Percentiles rank a stretch among this genome's conserved stretches.
Conservation (phyloP, 2,329 filamentous ascomycete genomes). For the Pyrenophora seminiperda region DNA sequence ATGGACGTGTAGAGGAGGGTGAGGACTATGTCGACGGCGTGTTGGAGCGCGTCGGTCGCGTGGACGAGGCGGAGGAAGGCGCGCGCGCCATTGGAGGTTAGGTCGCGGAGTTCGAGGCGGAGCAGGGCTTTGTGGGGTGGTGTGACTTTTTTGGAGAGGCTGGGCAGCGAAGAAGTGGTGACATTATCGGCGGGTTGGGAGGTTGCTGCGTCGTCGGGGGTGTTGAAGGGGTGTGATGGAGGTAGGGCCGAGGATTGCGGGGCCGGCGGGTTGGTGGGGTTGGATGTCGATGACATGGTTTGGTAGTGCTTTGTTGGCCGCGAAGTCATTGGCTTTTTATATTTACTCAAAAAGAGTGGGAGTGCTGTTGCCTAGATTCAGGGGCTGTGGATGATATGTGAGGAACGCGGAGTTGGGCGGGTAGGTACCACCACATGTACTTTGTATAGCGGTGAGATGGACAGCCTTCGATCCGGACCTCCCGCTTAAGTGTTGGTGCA, state of each 20-base stretch:
- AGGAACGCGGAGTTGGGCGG: not conserved
- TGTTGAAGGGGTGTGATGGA: constrained; percentile 21
- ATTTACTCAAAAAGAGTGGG: not conserved
- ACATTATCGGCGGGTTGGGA: not conserved
- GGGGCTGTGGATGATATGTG: not conserved
- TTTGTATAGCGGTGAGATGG: too few species aligned
- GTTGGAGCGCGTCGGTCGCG: constrained; percentile 64
- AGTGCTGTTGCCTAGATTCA: not conserved
- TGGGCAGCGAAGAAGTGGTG: not conserved
- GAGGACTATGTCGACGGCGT: constrained; percentile 71
- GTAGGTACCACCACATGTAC: not conserved
- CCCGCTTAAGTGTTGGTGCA: too few species aligned
- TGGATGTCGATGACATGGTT: constrained; percentile 37
- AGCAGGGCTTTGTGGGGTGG: constrained; percentile 51
- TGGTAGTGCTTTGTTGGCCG: constrained; percentile 45
- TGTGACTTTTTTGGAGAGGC: constrained; percentile 20
- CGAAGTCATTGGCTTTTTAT: constrained; percentile 17
- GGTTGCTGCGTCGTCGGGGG: constrained; percentile 1
- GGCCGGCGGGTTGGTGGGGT: constrained; percentile 27
- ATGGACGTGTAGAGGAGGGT: constrained; percentile 67
- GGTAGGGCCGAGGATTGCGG: constrained; percentile 39
- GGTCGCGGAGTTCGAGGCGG: constrained; percentile 56
- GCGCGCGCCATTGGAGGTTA: constrained; percentile 62
- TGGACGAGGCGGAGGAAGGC: constrained; percentile 72
- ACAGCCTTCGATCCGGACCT: too few species aligned